phyloP scores from a whole-genome alignment of 352 stramenopile species.

The Elongisporangium senticosum region DNA sequence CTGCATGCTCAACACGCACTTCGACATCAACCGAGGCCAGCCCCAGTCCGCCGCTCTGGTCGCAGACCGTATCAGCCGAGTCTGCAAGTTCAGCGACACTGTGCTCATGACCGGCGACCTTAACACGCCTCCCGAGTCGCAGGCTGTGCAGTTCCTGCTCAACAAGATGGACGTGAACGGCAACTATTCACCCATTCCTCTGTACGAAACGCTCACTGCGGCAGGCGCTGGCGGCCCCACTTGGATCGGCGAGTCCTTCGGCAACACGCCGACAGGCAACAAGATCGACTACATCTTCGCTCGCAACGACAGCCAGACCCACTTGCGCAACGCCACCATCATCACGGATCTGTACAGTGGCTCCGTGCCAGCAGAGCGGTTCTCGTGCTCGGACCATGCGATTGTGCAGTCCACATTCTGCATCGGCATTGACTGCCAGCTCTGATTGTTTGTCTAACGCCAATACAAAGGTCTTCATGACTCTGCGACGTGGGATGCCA shows the following conservation, averaged over 20 bases:
- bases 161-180: slow-evolving; percentile 18
- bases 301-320: slow-evolving; percentile 38
- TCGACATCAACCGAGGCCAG: slow-evolving; percentile 53
- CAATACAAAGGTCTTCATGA: not conserved
- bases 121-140: slow-evolving; percentile 33
- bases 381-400: slow-evolving; percentile 59
- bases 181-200: slow-evolving; percentile 27
- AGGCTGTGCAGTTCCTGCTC: slow-evolving; percentile 38
- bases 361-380: slow-evolving; percentile 4
- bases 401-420: slow-evolving; percentile 54
- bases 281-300: slow-evolving; percentile 76
- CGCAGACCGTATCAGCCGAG: slow-evolving; percentile 27
- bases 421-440: slow-evolving; percentile 29
- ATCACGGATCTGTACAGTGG: slow-evolving; percentile 42
- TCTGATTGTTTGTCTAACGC: slow-evolving; percentile 11
- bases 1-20: slow-evolving; percentile 80
- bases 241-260: slow-evolving; percentile 61
- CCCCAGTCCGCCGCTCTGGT: slow-evolving; percentile 48
- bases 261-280: slow-evolving; percentile 12
- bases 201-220: slow-evolving; percentile 60
- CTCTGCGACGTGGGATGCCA: no score
- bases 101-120: slow-evolving; percentile 68
- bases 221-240: slow-evolving; percentile 33
- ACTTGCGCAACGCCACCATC: slow-evolving; percentile 30
- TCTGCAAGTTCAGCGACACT: slow-evolving; percentile 39